Base-by-base conservation (phyloP, 1,284 basidiomycete genomes). In the Cryptococcus hybrid region DNA sequence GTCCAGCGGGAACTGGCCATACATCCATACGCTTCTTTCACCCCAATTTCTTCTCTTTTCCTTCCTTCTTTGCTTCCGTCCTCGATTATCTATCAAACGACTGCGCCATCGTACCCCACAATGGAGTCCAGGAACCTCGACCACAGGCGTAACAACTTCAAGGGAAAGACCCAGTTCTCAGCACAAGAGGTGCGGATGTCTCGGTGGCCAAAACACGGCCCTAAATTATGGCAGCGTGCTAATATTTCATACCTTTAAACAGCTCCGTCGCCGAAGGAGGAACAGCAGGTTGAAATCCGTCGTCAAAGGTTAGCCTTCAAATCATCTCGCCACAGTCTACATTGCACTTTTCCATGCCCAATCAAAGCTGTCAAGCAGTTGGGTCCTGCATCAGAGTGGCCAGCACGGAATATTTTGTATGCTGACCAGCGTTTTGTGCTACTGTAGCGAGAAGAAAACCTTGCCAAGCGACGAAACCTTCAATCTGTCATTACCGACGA, bases 251-350 rank as follows among this genome's bases (percentile, higher is more conserved):
- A 44, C 3, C 24, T 48, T 39, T n/a, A 7, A 38, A 44, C 59
- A 78, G 79, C 88, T 96, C 69, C 86, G 94, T 74, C 88, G 92
- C 79, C 87, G 93, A 77, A 86, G 93, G 62, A 97, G 78, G 93
- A 97, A 77, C 90, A 94, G 76, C 92, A 96, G 74, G 93, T 97
- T 58, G 94, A 97, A 83, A 96, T 97, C 82, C 85, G 93, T 74
- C 85, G 90, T 74, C 90, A 81, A 96, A 96, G 72, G 78, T 79
- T 24, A 47, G 46, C 2, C n/a, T 44, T 44, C 24, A 24, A 24
- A 24, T 24, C 24, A 24, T 24, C 2, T 24, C 24, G 40, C 2
- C n/a, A 3, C 40, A 42, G n/a, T 42, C n/a, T 42, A 42, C 40
- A 42, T 42, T 42, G 9, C 3, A 3, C 40, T 42, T 42, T 42